Percentiles rank a stretch among this genome's conserved stretches.
Conservation (phyloP, 306 rosid genomes). For the Medicago ruthenica region DNA sequence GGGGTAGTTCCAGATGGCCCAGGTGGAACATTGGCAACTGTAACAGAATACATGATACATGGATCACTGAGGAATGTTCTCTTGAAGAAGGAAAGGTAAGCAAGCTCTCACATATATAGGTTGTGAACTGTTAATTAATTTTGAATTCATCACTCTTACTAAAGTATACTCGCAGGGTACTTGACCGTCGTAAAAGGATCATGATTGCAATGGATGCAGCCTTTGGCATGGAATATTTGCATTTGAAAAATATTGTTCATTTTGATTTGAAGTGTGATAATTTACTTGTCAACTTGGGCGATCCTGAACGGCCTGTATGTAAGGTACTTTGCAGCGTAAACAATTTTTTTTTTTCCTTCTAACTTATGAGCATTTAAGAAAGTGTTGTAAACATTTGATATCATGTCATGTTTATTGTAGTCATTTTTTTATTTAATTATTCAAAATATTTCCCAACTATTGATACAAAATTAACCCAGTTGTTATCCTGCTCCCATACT, state of each 20-base stretch:
- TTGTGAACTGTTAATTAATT: slow-evolving; percentile 15
- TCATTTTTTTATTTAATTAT: neutral
- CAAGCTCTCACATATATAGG: slow-evolving; percentile 26
- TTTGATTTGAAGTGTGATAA: slow-evolving; percentile 97
- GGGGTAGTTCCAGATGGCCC: slow-evolving; percentile 95
- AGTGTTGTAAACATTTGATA: slow-evolving; percentile 13
- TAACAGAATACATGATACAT: slow-evolving; percentile 92
- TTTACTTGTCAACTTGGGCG: slow-evolving; percentile 90
- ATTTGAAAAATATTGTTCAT: slow-evolving; percentile 87
- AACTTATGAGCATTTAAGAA: neutral
- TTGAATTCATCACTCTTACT: slow-evolving; percentile 38
- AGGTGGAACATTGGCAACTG: slow-evolving; percentile 82
- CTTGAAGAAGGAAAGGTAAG: slow-evolving; percentile 73
- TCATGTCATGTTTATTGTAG: neutral
- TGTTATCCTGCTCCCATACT: neutral
- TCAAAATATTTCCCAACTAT: slow-evolving; percentile 5
- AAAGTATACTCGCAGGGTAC: slow-evolving; percentile 65
- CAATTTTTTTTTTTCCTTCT: slow-evolving; percentile 1
- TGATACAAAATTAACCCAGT: slow-evolving; percentile 19
- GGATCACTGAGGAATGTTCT: slow-evolving; percentile 93
- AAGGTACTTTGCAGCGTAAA: slow-evolving; percentile 64
- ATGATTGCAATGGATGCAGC: slow-evolving; percentile 92
- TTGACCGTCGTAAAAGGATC: slow-evolving; percentile 86
- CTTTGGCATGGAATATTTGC: slow-evolving; percentile 98
- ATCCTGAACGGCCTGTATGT: slow-evolving; percentile 87